These are phyloP conservation scores for Podospora conica DNA, from an alignment of 495 filamentous ascomycete species.

Conservation along the genomic window DNA sequence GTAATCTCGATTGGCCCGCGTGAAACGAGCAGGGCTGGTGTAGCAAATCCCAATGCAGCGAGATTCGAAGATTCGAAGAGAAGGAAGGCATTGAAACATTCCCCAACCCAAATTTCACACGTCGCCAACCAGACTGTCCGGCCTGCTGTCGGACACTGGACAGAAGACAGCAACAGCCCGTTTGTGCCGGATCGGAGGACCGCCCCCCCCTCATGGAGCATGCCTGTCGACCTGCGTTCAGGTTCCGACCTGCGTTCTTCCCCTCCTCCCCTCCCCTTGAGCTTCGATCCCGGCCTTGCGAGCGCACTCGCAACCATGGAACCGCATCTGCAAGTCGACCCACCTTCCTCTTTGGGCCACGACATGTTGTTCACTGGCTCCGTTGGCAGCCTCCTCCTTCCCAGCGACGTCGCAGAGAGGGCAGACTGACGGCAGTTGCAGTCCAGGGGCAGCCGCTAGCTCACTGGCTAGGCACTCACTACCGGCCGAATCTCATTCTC, in stretches of 20 bases:
- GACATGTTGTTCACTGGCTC: conserved; percentile 3
- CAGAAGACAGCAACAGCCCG: neutral
- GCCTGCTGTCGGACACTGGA: neutral
- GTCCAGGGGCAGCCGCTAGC: conserved; percentile 1
- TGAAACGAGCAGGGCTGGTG: conserved; percentile 1
- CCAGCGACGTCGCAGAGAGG: neutral
- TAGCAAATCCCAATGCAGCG: neutral
- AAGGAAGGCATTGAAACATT: conserved; percentile 1
- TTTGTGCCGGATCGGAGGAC: conserved; percentile 4
- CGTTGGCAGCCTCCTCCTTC: neutral
- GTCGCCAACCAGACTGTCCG: neutral
- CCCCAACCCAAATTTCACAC: neutral
- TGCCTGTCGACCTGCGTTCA: neutral
- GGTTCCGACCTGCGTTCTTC: neutral
- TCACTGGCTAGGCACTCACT: neutral
- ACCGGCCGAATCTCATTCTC: neutral
- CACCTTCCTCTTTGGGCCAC: conserved; percentile 14
- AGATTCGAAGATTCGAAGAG: neutral
- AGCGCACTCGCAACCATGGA: conserved; percentile 9
- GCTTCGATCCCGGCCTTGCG: conserved; percentile 3
- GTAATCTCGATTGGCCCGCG: conserved; percentile 2
- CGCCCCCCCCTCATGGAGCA: neutral
- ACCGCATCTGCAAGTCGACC: neutral
- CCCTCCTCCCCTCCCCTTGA: neutral
- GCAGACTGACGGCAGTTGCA: conserved; percentile 7